Evolutionary conservation across 2,329 filamentous ascomycete genomes (phyloP).

Genomic region (Colletotrichum zoysiae): DNA sequence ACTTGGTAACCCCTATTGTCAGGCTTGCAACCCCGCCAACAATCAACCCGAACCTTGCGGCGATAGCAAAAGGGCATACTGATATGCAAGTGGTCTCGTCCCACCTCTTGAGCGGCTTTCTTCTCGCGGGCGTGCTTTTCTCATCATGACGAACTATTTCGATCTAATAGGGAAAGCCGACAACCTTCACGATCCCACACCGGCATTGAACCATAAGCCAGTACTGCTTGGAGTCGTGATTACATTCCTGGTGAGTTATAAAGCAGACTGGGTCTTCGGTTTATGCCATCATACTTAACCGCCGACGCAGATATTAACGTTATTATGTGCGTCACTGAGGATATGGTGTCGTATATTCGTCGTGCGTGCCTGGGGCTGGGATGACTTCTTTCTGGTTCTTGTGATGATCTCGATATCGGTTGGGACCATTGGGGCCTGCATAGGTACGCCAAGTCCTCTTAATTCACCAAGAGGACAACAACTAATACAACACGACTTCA

Average conservation of each 20-base stretch:
- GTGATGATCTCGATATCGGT: conserved; percentile 33
- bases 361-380: conserved; percentile 37
- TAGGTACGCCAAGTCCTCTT: background rate
- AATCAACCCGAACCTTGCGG: background rate
- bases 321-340: conserved; percentile 31
- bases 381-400: conserved; percentile 42
- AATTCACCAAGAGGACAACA: background rate
- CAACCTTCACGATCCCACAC: conserved; percentile 39
- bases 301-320: conserved; percentile 19
- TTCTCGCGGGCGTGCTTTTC: background rate
- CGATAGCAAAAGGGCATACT: background rate
- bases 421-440: conserved; percentile 16
- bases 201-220: conserved; percentile 33
- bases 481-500: background rate
- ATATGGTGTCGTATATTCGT: conserved; percentile 38
- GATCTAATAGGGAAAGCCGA: conserved; percentile 39
- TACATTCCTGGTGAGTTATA: conserved; percentile 34
- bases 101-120: background rate
- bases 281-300: background rate
- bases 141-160: conserved; percentile 28
- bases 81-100: conserved; percentile 27
- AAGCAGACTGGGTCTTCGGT: background rate
- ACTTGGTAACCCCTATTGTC: background rate
- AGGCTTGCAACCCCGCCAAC: background rate
- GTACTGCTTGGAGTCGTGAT: conserved; percentile 41